These are phyloP conservation scores for Hymenoscyphus repandus DNA, from an alignment of 2,329 filamentous ascomycete genomes.

Conservation along the genomic window DNA sequence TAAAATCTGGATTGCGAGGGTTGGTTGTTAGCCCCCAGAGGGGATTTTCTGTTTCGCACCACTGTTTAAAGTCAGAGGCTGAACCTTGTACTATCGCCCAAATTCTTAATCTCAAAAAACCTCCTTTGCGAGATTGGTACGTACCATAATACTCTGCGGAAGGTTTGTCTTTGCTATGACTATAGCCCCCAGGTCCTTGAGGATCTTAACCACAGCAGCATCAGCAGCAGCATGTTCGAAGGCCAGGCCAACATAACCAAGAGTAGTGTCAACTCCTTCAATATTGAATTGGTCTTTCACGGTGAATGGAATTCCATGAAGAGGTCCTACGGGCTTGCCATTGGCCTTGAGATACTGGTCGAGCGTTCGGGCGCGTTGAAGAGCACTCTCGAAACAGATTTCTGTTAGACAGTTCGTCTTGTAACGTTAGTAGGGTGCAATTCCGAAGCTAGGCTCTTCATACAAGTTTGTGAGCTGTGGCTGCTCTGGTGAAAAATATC, in stretches of 20 bases:
- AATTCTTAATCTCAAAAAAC: no score
- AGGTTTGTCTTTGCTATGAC: no score
- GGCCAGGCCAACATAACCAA: no score
- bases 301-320: constrained; percentile 50
- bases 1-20: constrained; percentile 37
- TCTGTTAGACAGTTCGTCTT: constrained; percentile 36
- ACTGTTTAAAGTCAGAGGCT: constrained; percentile 30
- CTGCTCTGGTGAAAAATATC: no score
- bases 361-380: constrained; percentile 34
- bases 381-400: constrained; percentile 38
- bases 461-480: no score
- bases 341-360: constrained; percentile 34
- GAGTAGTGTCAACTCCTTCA: no score
- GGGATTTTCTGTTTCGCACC: constrained; percentile 49
- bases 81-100: background rate
- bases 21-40: constrained; percentile 46
- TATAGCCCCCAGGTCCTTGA: no score
- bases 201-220: no score
- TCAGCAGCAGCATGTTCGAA: no score
- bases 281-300: constrained; percentile 57
- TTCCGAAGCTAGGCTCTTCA: no score
- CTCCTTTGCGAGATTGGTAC: no score
- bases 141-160: no score
- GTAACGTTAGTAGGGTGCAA: background rate
- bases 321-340: constrained; percentile 40